phyloP scores from a whole-genome alignment of 768 basidiomycete species.

The Pleurotus citrinopileatus region DNA sequence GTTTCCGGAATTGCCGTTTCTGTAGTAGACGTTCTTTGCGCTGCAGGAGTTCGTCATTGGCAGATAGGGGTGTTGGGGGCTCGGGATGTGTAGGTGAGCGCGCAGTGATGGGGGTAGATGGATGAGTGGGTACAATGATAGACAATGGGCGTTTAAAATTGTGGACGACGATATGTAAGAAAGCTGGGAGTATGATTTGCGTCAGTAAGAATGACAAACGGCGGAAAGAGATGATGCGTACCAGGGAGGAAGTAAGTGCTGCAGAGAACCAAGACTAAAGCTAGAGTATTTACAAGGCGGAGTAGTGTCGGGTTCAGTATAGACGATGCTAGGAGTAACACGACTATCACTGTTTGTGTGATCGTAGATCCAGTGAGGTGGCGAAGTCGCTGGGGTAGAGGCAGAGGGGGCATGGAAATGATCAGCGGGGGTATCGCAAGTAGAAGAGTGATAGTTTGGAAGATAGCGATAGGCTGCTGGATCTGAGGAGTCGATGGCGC shows the following conservation, averaged over 20 bases:
- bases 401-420: constrained; percentile 51
- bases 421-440: constrained; percentile 59
- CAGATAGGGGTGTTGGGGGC: constrained; percentile 17
- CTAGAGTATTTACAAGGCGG: constrained; percentile 41
- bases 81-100: constrained; percentile 21
- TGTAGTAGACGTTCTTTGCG: constrained; percentile 87
- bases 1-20: constrained; percentile 61
- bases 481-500: constrained; percentile 21
- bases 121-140: constrained; percentile 65
- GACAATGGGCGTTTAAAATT: constrained; percentile 81
- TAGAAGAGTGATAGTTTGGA: constrained; percentile 51
- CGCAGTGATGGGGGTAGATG: constrained; percentile 27
- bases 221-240: constrained; percentile 22
- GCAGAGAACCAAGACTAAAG: constrained; percentile 48
- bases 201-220: background rate
- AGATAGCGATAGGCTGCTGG: constrained; percentile 34
- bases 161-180: constrained; percentile 80
- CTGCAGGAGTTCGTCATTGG: constrained; percentile 70
- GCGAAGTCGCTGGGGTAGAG: constrained; percentile 40
- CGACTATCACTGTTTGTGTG: constrained; percentile 40
- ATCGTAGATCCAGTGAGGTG: constrained; percentile 40
- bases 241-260: constrained; percentile 66
- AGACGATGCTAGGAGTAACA: constrained; percentile 41
- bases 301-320: constrained; percentile 39
- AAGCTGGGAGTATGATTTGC: constrained; percentile 33